These are phyloP conservation scores for Tulasnella sp. DNA, from an alignment of 768 basidiomycete species.

Conservation along the genomic window DNA sequence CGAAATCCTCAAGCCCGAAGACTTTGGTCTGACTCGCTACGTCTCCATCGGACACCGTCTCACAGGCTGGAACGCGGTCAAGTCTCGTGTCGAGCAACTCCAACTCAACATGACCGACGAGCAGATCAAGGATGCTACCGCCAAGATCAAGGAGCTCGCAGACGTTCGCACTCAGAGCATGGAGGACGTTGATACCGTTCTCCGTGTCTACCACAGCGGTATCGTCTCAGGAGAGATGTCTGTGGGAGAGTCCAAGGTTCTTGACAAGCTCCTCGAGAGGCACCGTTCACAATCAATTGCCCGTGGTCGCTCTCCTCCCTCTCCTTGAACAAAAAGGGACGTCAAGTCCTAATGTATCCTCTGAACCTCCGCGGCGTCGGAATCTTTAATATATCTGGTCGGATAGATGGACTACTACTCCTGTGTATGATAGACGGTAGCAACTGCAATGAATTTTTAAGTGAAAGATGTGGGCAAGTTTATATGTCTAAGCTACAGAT, in stretches of 20 bases:
- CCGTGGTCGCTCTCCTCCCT: background rate
- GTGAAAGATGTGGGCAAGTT: background rate
- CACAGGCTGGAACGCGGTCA: conserved; percentile 99
- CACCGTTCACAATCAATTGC: conserved; percentile 44
- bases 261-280: conserved; percentile 77
- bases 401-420: background rate
- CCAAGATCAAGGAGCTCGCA: conserved; percentile 99
- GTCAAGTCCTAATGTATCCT: background rate
- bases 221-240: conserved; percentile 87
- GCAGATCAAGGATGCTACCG: conserved; percentile 96
- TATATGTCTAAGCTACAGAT: background rate
- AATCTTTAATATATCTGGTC: background rate
- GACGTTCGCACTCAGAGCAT: conserved; percentile 97
- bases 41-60: conserved; percentile 96
- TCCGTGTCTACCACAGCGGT: conserved; percentile 92
- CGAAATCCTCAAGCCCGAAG: conserved; percentile 98
- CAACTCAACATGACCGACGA: conserved; percentile 84
- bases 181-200: conserved; percentile 96
- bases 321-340: background rate
- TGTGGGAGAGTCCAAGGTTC: conserved; percentile 86
- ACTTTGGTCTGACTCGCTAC: conserved; percentile 95
- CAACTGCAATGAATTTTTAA: background rate
- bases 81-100: conserved; percentile 96
- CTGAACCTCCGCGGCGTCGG: background rate
- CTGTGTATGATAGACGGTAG: background rate